Conservation (phyloP, 805 yeast genomes). For the Starmerella bacillaris region DNA sequence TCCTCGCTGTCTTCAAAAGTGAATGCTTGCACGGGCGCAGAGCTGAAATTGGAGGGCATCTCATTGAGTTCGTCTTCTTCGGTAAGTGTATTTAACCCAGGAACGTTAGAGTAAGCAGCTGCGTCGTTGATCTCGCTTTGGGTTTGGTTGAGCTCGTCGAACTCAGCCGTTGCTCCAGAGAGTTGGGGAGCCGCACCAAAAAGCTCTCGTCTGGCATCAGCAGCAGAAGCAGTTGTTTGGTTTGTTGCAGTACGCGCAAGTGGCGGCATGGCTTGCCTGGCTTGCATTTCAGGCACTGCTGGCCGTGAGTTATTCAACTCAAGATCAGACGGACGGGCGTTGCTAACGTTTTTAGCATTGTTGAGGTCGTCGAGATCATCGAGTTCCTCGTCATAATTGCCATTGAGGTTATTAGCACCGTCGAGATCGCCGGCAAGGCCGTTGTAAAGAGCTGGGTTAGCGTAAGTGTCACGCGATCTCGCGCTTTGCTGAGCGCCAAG, state of each 20-base stretch:
- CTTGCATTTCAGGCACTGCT: background rate
- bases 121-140: slow-evolving; percentile 11
- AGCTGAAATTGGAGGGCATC: slow-evolving; percentile 11
- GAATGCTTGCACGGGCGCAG: slow-evolving; percentile 5
- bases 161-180: slow-evolving; percentile 5
- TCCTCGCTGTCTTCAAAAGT: slow-evolving; percentile 34
- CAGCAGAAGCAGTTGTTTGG: slow-evolving; percentile 9
- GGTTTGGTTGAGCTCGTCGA: slow-evolving; percentile 19
- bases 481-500: background rate
- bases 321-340: no score
- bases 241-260: slow-evolving; percentile 15
- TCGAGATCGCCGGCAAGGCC: background rate
- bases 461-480: background rate
- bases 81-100: background rate
- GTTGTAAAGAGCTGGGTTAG: background rate
- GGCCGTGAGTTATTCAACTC: background rate
- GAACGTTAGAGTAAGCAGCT: background rate
- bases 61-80: slow-evolving; percentile 15
- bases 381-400: background rate
- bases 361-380: slow-evolving; percentile 3
- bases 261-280: slow-evolving; percentile 1
- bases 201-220: slow-evolving; percentile 18
- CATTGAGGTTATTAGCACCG: background rate
- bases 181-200: slow-evolving; percentile 14
- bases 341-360: no score